These are phyloP conservation scores for Lavandula angustifolia DNA, from an alignment of 257 asterid genomes.

Conservation along the genomic window DNA sequence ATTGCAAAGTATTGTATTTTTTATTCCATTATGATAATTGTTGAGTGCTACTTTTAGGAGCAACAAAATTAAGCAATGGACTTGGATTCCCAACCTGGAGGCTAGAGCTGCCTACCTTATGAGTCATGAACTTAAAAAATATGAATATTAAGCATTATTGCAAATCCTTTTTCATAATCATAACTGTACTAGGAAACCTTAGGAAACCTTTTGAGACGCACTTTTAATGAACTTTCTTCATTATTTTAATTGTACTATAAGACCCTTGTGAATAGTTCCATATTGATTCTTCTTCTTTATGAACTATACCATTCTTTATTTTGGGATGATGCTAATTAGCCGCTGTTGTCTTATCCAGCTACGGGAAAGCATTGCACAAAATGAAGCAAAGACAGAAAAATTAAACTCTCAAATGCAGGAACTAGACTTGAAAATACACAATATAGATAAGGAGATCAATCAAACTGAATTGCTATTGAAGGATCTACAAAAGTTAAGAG, in stretches of 20 bases:
- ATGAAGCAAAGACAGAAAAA: conserved; percentile 71
- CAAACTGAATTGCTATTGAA: conserved; percentile 67
- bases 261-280: conserved; percentile 8
- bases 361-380: conserved; percentile 76
- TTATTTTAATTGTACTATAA: conserved; percentile 18
- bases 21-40: conserved; percentile 11
- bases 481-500: conserved; percentile 63
- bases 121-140: neutral
- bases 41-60: conserved; percentile 17
- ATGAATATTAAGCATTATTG: neutral
- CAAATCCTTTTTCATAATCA: too few species aligned
- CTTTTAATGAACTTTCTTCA: conserved; percentile 3
- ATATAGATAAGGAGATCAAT: conserved; percentile 63
- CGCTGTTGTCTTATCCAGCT: conserved; percentile 52
- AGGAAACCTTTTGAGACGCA: too few species aligned
- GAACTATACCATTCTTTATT: conserved; percentile 33
- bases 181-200: too few species aligned
- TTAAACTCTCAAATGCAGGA: conserved; percentile 70
- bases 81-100: conserved; percentile 2
- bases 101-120: conserved; percentile 1
- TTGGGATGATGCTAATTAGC: conserved; percentile 28
- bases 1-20: neutral
- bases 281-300: conserved; percentile 14
- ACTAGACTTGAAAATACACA: conserved; percentile 66
- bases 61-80: conserved; percentile 10